phyloP scores from a whole-genome alignment of 2,329 filamentous ascomycete species.

The Pseudocercospora musae region DNA sequence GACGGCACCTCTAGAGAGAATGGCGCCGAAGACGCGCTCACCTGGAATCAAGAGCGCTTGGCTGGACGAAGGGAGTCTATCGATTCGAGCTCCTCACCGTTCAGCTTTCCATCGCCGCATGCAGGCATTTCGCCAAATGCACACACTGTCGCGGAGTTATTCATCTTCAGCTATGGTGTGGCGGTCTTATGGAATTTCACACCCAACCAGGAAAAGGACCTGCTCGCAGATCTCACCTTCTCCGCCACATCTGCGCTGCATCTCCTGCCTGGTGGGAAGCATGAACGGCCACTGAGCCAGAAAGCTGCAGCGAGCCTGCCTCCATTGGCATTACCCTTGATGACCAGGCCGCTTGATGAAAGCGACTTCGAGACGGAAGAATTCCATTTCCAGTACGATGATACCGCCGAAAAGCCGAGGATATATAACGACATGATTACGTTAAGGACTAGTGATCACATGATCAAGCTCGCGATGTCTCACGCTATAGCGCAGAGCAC shows the following conservation, averaged over 20 bases:
- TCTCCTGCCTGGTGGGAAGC: slow-evolving; percentile 17
- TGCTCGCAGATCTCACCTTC: slow-evolving; percentile 91
- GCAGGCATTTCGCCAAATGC: slow-evolving; percentile 63
- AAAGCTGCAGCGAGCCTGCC: slow-evolving; percentile 29
- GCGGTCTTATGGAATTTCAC: slow-evolving; percentile 99
- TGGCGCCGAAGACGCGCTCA: slow-evolving; percentile 13
- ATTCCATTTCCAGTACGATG: slow-evolving; percentile 96
- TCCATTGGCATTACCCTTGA: slow-evolving; percentile 59
- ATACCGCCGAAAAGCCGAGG: slow-evolving; percentile 76
- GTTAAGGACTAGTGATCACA: slow-evolving; percentile 87
- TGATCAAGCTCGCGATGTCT: slow-evolving; percentile 97
- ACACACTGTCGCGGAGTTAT: slow-evolving; percentile 87
- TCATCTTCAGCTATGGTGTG: slow-evolving; percentile 94
- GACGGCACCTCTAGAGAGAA: slow-evolving; percentile 12
- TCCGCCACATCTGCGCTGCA: slow-evolving; percentile 43
- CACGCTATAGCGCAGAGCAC: slow-evolving; percentile 97
- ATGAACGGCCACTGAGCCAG: slow-evolving; percentile 19
- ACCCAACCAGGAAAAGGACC: slow-evolving; percentile 91
- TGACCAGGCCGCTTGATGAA: slow-evolving; percentile 76
- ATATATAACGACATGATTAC: slow-evolving; percentile 99
- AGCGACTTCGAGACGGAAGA: slow-evolving; percentile 96
- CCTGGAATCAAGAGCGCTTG: slow-evolving; percentile 21
- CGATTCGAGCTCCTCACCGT: slow-evolving; percentile 34
- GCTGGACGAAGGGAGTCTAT: slow-evolving; percentile 26
- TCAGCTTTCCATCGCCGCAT: slow-evolving; percentile 48